Conservation (phyloP, 257 asterid genomes). For the Scutellaria galericulata region DNA sequence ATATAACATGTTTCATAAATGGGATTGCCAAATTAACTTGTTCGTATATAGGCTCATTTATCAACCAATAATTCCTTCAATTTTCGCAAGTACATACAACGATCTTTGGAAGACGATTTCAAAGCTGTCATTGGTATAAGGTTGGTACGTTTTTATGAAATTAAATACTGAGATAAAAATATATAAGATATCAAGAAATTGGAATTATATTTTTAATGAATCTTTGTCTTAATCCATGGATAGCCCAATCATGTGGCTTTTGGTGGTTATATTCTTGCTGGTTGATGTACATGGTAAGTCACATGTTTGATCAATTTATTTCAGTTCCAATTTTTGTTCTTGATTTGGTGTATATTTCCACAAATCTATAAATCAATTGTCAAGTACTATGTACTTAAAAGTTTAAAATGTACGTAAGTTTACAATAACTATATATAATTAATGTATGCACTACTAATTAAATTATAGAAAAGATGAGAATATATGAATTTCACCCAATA, state of each 20-base stretch:
- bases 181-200: too few relatives aligned
- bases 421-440: too few relatives aligned
- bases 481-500: too few relatives aligned
- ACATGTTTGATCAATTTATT: neutral
- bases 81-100: slow-evolving; percentile 67
- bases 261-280: slow-evolving; percentile 73
- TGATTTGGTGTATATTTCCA: too few relatives aligned
- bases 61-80: slow-evolving; percentile 66
- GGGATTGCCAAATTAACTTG: neutral
- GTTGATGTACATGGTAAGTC: slow-evolving; percentile 78
- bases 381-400: too few relatives aligned
- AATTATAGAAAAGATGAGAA: too few relatives aligned
- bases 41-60: slow-evolving; percentile 63
- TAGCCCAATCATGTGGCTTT: slow-evolving; percentile 84
- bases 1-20: neutral
- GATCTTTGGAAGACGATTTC: slow-evolving; percentile 82
- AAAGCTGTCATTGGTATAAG: slow-evolving; percentile 72
- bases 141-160: slow-evolving; percentile 26
- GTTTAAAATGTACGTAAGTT: too few relatives aligned
- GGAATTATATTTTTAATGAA: neutral
- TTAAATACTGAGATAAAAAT: neutral
- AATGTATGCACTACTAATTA: too few relatives aligned
- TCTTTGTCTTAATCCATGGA: slow-evolving; percentile 12
- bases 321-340: too few relatives aligned
- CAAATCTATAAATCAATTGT: too few relatives aligned